Percentiles rank a stretch among this genome's conserved stretches.
Conservation (phyloP, 768 basidiomycete species). For the Suillus occidentalis region DNA sequence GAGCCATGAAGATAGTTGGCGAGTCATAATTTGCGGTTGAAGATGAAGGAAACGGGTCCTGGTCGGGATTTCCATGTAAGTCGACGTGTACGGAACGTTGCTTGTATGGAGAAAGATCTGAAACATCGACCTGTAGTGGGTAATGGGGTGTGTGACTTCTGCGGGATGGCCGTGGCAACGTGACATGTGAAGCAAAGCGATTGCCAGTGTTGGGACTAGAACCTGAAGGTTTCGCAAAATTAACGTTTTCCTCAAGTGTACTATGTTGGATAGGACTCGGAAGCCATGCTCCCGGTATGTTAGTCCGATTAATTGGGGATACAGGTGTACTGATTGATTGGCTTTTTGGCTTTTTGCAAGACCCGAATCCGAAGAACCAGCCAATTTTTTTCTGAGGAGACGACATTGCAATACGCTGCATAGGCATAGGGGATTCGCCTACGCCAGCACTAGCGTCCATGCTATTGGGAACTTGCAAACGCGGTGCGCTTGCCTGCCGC, state of each 20-base stretch:
- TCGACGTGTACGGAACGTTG: slow-evolving; percentile 17
- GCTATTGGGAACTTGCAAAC: slow-evolving; percentile 39
- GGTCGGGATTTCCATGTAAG: slow-evolving; percentile 17
- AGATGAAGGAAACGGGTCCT: slow-evolving; percentile 19
- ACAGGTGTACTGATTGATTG: not conserved
- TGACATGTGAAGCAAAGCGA: slow-evolving; percentile 51
- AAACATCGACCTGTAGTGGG: slow-evolving; percentile 16
- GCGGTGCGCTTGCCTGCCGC: slow-evolving; percentile 32
- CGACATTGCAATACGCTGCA: slow-evolving; percentile 20
- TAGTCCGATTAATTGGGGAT: slow-evolving; percentile 5
- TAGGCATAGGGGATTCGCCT: slow-evolving; percentile 57
- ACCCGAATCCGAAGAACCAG: slow-evolving; percentile 32
- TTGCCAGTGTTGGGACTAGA: slow-evolving; percentile 32
- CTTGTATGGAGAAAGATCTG: slow-evolving; percentile 16
- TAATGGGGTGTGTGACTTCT: slow-evolving; percentile 12
- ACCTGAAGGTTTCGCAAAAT: not conserved
- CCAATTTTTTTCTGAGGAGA: slow-evolving; percentile 46
- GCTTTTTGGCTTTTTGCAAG: slow-evolving; percentile 16
- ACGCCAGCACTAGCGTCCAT: slow-evolving; percentile 56
- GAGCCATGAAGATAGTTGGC: slow-evolving; percentile 30
- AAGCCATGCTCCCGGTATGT: slow-evolving; percentile 21
- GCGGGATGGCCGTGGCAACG: slow-evolving; percentile 26
- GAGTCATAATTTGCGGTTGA: slow-evolving; percentile 9
- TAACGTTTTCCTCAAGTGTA: not conserved
- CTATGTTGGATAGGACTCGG: slow-evolving; percentile 6